Evolutionary conservation across 176 grass and related monocot genomes (phyloP), one percentile per base, ranked within the genome.

Genomic region (Cenchrus fungigraminus): DNA sequence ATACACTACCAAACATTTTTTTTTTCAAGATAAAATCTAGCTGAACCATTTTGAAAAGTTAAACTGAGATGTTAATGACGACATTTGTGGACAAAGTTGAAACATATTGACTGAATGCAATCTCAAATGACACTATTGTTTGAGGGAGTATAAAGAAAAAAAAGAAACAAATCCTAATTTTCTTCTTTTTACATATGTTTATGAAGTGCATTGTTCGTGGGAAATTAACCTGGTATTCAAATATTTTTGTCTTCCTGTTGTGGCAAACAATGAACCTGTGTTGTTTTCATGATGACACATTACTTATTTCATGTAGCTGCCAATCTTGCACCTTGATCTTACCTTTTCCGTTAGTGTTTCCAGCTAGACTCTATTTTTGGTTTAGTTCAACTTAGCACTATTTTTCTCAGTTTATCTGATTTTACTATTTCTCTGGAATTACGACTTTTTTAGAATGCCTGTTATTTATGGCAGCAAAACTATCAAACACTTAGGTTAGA

Each of bases 231-330:
- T 69, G 2, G 2, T n/a, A 10, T 49, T 6, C n/a, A 49, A 34
- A 59, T 32, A 11, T 11, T 34, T 50, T 68, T 60, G 6, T 34
- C 9, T 12, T 47, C 64, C 14, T 87, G 10, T 81, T 68, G 22
- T 81, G 62, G 2, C 52, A 68, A 84, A 57, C 34, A 79, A 52
- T 79, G 28, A 54, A 25, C 19, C 28, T 6, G 63, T 10, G 15
- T 37, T 53, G 10, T 62, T 8, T 62, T 45, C 6, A 8, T 77
- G 28, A 20, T 57, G 40, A 44, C 9, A 68, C 53, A 65, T 69
- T 74, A 53, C 28, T 49, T 72, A 14, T 89, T 80, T 83, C 37
- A 66, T 79, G 28, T 71, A 46, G 34, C 19, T 68, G 28, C 31
- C 11, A 76, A 60, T 61, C 70, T 83, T 71, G 63, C 17, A 52